Evolutionary conservation across 2,329 filamentous ascomycete genomes (phyloP).

Genomic region (Epichloe uncinata): DNA sequence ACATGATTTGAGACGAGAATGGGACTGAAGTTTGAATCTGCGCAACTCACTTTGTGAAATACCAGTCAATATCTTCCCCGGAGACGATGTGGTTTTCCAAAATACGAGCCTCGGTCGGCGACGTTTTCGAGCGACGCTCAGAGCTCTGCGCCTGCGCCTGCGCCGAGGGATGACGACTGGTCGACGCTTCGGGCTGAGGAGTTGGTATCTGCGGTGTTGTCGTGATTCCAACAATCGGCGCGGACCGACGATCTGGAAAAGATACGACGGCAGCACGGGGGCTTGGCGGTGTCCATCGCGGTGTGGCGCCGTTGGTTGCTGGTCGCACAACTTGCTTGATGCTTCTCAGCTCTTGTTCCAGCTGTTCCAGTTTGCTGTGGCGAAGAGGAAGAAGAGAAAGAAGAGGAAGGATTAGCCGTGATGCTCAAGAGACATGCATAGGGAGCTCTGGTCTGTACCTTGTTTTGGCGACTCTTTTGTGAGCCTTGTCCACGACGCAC

Average conservation of each 20-base stretch:
- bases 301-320: conserved; percentile 8
- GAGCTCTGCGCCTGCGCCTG: conserved; percentile 3
- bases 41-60: conserved; percentile 35
- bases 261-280: conserved; percentile 14
- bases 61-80: conserved; percentile 40
- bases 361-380: conserved; percentile 38
- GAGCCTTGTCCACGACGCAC: conserved; percentile 33
- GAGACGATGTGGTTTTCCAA: conserved; percentile 35
- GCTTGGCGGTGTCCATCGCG: conserved; percentile 14
- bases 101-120: conserved; percentile 26
- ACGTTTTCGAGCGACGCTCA: conserved; percentile 11
- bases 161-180: conserved; percentile 3
- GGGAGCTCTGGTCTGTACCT: conserved; percentile 18
- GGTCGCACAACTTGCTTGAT: conserved; percentile 38
- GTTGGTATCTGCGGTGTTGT: conserved; percentile 9
- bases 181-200: conserved; percentile 14
- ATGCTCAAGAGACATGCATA: too few species aligned
- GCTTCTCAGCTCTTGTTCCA: conserved; percentile 39
- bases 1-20: neutral
- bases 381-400: too few species aligned
- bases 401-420: too few species aligned
- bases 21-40: too few species aligned
- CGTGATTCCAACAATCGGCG: conserved; percentile 5
- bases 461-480: conserved; percentile 32
- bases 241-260: conserved; percentile 10